Base-by-base conservation (phyloP, 2,329 filamentous ascomycete genomes). In the Alternaria hordeiaustralica region DNA sequence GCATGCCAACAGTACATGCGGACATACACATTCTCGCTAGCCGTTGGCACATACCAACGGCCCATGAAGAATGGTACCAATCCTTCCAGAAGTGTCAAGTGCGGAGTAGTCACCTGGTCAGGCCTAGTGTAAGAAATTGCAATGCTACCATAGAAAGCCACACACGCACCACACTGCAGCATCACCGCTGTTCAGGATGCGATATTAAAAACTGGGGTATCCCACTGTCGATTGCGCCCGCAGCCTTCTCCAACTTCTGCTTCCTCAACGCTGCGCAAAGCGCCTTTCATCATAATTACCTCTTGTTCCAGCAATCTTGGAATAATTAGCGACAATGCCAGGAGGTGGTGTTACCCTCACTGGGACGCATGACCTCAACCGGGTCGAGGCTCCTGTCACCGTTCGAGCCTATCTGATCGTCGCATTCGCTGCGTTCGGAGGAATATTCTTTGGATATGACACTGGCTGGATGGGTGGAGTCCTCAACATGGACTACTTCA, bases 381-480 rank as follows among this genome's bases (percentile, higher is more conserved):
- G 86, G 74, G 83, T 91, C 74, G 83, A 85, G 72, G 83, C 83
- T 15, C 83, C 83, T 36, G 82, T 85, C 51, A 85, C 83, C 18
- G 72, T 81, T 64, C 82, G 82, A 65, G 82, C 83, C 63, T 83
- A 82, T 71, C 71, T 82, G 58, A 80, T 84, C 57, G 82, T 82
- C 76, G 82, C 81, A 33, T 84, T 84, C 63, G 83, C 83, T 47
- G 81, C 83, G 23, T 84, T 85, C 67, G 83, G 83, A 71, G 83
- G 83, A 74, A 68, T 67, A 53, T 92, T 92, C 86, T 92, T 93
- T 81, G 91, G 91, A 61, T 94, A 92, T 81, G 91, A 94, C 76
- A 92, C 90, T 45, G 91, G 91, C 74, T 92, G 91, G 83, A 92
- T 92, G 84, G 89, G 89, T 78, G 89, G 89, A 81, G 88, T 90